Evolutionary conservation across 768 basidiomycete species (phyloP).

Genomic region (Lactarius akahatsu): DNA sequence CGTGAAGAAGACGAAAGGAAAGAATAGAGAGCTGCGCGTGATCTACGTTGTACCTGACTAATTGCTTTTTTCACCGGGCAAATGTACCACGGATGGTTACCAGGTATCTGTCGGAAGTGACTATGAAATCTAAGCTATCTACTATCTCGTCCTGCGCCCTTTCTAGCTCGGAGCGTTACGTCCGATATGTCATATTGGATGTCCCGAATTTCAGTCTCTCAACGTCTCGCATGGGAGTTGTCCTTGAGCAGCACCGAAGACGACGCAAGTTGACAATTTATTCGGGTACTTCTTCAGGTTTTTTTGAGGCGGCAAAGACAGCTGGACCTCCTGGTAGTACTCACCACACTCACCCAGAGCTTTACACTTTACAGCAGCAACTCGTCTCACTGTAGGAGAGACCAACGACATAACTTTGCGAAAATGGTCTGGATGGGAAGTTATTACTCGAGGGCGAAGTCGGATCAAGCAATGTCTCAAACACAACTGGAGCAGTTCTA

Average conservation of each 20-base stretch:
- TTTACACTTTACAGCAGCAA: constrained; percentile 43
- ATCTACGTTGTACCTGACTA: constrained; percentile 36
- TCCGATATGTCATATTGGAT: constrained; percentile 58
- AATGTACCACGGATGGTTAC: constrained; percentile 59
- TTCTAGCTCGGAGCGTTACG: constrained; percentile 76
- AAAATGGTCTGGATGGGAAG: constrained; percentile 49
- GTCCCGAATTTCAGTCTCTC: constrained; percentile 64
- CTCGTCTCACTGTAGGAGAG: constrained; percentile 43
- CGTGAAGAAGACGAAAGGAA: constrained; percentile 52
- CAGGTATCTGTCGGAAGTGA: constrained; percentile 71
- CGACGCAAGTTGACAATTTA: constrained; percentile 69
- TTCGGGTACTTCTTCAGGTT: constrained; percentile 68
- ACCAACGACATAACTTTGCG: constrained; percentile 33
- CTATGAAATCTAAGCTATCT: constrained; percentile 49
- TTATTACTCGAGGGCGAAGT: constrained; percentile 65
- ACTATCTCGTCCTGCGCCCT: constrained; percentile 74
- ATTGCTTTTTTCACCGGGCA: constrained; percentile 46
- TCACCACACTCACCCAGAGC: constrained; percentile 50
- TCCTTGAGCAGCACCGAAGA: constrained; percentile 66
- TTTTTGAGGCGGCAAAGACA: constrained; percentile 62
- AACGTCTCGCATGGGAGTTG: constrained; percentile 60
- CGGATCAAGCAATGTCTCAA: constrained; percentile 50
- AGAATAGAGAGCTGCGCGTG: constrained; percentile 48
- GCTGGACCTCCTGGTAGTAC: constrained; percentile 45
- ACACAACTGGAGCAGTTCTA: constrained; percentile 57